Percentiles rank a stretch among this genome's conserved stretches.
Evolutionary conservation across 2,329 filamentous ascomycete species (phyloP).

Genomic region (Beauveria pseudobassiana): DNA sequence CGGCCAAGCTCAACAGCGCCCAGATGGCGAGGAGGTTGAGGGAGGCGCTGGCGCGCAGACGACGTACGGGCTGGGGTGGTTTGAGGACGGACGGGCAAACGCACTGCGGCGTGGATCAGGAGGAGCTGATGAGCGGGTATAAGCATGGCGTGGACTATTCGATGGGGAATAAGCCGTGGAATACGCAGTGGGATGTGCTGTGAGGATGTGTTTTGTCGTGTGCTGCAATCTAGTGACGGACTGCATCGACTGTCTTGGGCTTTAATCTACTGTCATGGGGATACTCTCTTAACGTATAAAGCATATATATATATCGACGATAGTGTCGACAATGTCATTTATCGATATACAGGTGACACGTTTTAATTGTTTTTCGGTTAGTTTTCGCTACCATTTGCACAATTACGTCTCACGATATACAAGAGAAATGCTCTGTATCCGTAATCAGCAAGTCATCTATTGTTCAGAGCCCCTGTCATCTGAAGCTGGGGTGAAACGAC

Average conservation of each 20-base stretch:
- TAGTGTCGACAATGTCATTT: background rate
- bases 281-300: background rate
- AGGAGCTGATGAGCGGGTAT: conserved; percentile 60
- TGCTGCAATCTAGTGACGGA: too few relatives aligned
- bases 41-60: conserved; percentile 30
- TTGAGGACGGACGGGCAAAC: conserved; percentile 62
- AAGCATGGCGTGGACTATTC: conserved; percentile 52
- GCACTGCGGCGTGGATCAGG: conserved; percentile 72
- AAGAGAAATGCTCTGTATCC: too few relatives aligned
- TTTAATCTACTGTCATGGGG: too few relatives aligned
- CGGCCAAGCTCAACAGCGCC: conserved; percentile 51
- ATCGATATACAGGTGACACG: background rate
- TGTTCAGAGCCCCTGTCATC: background rate
- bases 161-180: conserved; percentile 46
- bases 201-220: conserved; percentile 11
- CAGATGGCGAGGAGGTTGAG: conserved; percentile 55
- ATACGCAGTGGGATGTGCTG: conserved; percentile 31
- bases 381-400: too few relatives aligned
- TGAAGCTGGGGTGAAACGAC: conserved; percentile 5
- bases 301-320: background rate
- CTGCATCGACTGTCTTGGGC: too few relatives aligned
- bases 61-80: conserved; percentile 72
- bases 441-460: background rate
- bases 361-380: background rate
- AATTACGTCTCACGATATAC: too few relatives aligned